Base-by-base conservation (phyloP, 1,139 yeast genomes). In the Hyphopichia pseudoburtonii region DNA sequence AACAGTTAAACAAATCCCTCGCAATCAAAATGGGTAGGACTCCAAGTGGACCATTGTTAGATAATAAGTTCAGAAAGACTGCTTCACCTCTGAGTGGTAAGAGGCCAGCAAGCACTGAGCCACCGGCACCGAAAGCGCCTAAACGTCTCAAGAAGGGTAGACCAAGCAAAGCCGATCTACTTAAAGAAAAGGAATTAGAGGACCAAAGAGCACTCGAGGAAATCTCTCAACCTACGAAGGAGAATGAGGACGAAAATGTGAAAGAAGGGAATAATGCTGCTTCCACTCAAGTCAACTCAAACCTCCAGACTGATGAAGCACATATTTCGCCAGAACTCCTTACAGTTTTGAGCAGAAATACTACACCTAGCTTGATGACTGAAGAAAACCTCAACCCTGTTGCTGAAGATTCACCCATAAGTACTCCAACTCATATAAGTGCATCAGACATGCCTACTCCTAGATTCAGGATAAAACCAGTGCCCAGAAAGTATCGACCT, bases 131-230 rank as follows among this genome's bases (percentile, higher is more conserved):
- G 17, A 28, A 11, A 19, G 27, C 18, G n/a, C 16, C 32, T 4
- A 47, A 48, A 24, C 42, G 40, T 18, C 33, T 45, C 4, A 34
- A 33, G 11, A 30, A 16, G 12, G 42, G 41, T 10, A 36, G 45
- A 29, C 24, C 36, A n/a, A 34, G 39, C 11, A 28, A n/a, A 28
- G 17, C 21, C 11, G 32, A 18, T 16, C 17, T 27, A 21, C 28
- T 17, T 27, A 22, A 19, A 19, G 34, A 28, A 34, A 9, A 12
- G 26, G 32, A 29, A 12, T 36, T 19, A 3, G 17, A 23, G 27
- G 14, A 28, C 18, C 21, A 27, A 27, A 15, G 4, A 24, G 32
- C 35, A 28, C 4, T 27, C 19, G 35, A 30, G n/a, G 37, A 30
- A 17, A 14, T 37, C 19, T 24, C 27, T 8, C 27, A 8, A 7